Evolutionary conservation across 208 protist genomes (phyloP).

Genomic region (Leishmania tropica): DNA sequence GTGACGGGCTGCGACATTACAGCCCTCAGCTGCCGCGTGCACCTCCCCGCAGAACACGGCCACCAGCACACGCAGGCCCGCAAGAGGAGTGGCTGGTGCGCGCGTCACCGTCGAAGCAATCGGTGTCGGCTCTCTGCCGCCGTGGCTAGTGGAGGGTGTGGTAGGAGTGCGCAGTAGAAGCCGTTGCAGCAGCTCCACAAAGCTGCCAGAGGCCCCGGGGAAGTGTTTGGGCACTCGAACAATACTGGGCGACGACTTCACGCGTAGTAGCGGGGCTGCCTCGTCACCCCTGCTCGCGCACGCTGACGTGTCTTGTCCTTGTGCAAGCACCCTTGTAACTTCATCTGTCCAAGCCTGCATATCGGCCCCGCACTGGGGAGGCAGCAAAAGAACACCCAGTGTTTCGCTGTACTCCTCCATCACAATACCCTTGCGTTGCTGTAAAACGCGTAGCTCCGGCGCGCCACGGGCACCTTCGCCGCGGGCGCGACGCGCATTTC

Average conservation of each 20-base stretch:
- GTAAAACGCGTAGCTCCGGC: conserved; percentile 12
- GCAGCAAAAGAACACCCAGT: conserved; percentile 35
- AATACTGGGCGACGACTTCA: conserved; percentile 13
- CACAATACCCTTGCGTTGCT: conserved; percentile 29
- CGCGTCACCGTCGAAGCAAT: conserved; percentile 3
- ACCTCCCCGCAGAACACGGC: conserved; percentile 23
- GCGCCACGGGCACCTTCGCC: neutral
- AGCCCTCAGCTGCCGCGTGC: neutral
- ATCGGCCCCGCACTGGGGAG: neutral
- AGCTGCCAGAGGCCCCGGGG: conserved; percentile 28
- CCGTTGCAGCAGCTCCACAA: conserved; percentile 28
- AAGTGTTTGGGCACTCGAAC: conserved; percentile 41
- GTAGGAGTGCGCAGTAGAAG: conserved; percentile 6
- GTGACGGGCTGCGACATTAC: neutral
- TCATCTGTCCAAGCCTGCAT: conserved; percentile 14
- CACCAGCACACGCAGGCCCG: conserved; percentile 1
- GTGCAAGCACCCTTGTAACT: neutral
- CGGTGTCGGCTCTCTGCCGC: neutral
- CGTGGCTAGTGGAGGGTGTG: neutral
- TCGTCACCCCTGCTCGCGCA: neutral
- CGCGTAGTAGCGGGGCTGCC: neutral
- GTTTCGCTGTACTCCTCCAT: conserved; percentile 33
- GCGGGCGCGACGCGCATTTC: conserved; percentile 7
- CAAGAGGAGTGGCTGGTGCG: neutral
- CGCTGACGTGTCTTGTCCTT: neutral